Base-by-base conservation (phyloP, 805 yeast genomes). In the Diddensiella santjacobensis region DNA sequence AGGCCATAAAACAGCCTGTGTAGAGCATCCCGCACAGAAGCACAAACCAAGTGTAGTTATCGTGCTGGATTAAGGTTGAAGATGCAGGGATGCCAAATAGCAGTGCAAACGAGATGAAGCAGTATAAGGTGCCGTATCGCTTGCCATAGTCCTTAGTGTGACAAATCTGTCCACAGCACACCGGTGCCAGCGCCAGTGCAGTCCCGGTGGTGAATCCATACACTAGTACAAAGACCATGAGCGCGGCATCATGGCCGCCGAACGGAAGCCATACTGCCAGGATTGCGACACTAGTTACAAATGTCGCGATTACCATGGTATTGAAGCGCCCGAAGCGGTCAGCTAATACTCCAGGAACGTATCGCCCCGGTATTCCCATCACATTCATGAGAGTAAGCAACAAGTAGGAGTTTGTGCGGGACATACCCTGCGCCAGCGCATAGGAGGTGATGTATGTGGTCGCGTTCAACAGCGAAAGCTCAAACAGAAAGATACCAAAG, bases 191-290 rank as follows among this genome's bases (percentile, higher is more conserved):
- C 2, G 84, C 73, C 42, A 80, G 66, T 3, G 79, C 75, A 0
- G 84, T 73, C 3, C 83, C 78, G 3, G 81, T 71, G 42, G 74
- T 67, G 48, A 80, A 73, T 0, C 87, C 87, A 59, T 74, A 80
- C 3, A 76, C 54, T 1, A 66, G 70, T 11, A 78, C 65, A 53
- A 77, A 80, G 1, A 72, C 74, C 61, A 70, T 74, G 39, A 66
- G 60, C 4, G 60, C 74, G 18, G 55, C 66, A 11, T 57, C 50
- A 46, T 53, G 65, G 50, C 56, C 58, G 20, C 71, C 79, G 54
- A 63, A 71, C 20, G 72, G 77, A 35, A 66, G 63, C 79, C 79
- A 76, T 15, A 73, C 52, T 23, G 64, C 67, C 29, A 66, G 54
- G 1, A 73, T 51, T 5, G 69, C 63, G 15, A 56, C 22, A 4